phyloP scores from a whole-genome alignment of 768 basidiomycete species.

The Xerocomellus amylosporus region DNA sequence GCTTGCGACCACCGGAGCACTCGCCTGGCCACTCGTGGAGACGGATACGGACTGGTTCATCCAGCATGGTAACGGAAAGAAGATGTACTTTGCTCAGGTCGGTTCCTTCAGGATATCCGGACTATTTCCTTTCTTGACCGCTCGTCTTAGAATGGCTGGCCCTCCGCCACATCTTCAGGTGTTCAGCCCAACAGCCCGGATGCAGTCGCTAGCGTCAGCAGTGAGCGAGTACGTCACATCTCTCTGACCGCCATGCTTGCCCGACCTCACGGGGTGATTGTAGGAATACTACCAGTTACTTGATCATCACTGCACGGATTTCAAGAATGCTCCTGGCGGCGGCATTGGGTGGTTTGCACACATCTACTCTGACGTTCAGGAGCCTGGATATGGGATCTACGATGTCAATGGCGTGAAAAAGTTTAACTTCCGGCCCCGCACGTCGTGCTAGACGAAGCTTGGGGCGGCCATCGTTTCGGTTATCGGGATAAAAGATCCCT shows the following conservation, averaged over 20 bases:
- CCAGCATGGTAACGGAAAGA: slow-evolving; percentile 60
- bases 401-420: slow-evolving; percentile 47
- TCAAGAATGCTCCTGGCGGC: slow-evolving; percentile 58
- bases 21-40: slow-evolving; percentile 61
- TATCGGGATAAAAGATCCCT: background rate
- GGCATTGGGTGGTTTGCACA: slow-evolving; percentile 83
- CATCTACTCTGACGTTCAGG: slow-evolving; percentile 65
- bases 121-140: background rate
- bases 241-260: background rate
- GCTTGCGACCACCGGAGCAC: slow-evolving; percentile 39
- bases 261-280: background rate
- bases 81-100: slow-evolving; percentile 73
- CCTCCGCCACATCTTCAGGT: slow-evolving; percentile 55
- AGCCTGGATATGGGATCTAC: slow-evolving; percentile 72
- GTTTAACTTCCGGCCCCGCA: slow-evolving; percentile 63
- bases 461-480: background rate
- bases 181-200: slow-evolving; percentile 63
- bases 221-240: slow-evolving; percentile 49
- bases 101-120: slow-evolving; percentile 3
- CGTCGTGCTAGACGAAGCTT: slow-evolving; percentile 46
- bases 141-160: slow-evolving; percentile 69
- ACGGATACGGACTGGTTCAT: slow-evolving; percentile 67
- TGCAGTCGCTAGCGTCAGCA: slow-evolving; percentile 60
- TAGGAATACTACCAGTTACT: slow-evolving; percentile 59
- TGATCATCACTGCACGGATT: slow-evolving; percentile 57